Conservation (phyloP, 768 basidiomycete genomes). For the Panaeolus cyanescens region DNA sequence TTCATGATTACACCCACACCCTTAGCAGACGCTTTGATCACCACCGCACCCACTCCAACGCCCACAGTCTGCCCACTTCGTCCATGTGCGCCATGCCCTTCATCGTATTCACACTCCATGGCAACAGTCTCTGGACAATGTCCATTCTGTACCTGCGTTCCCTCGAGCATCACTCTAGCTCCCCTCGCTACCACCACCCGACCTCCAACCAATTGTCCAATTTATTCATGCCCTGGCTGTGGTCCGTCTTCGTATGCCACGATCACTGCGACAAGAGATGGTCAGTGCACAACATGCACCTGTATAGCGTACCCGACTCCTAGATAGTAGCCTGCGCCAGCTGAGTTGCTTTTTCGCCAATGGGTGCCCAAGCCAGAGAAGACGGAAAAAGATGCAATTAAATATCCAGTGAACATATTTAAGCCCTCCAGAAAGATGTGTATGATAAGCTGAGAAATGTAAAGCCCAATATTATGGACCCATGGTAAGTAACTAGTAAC, state of each 20-base stretch:
- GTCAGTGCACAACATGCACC: background rate
- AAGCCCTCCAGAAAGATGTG: too few relatives aligned
- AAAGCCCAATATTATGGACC: too few relatives aligned
- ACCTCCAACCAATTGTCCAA: background rate
- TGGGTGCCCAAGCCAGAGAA: too few relatives aligned
- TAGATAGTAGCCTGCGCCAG: too few relatives aligned
- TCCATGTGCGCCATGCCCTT: background rate
- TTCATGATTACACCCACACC: slow-evolving; percentile 4
- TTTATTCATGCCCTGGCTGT: background rate
- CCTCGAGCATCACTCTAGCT: background rate
- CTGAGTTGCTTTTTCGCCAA: too few relatives aligned
- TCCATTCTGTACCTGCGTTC: background rate
- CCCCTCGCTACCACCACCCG: background rate
- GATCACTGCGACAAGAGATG: background rate
- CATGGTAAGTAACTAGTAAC: too few relatives aligned
- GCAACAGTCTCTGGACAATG: background rate
- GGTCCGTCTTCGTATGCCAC: background rate
- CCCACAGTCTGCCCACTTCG: background rate
- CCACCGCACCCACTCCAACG: background rate
- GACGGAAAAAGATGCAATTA: too few relatives aligned
- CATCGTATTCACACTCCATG: background rate
- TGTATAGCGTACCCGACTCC: too few relatives aligned
- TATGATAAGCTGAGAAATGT: too few relatives aligned
- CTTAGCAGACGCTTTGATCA: background rate
- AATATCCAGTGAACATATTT: too few relatives aligned